phyloP scores from a whole-genome alignment of 257 asterid species.

The Solanum pennellii region DNA sequence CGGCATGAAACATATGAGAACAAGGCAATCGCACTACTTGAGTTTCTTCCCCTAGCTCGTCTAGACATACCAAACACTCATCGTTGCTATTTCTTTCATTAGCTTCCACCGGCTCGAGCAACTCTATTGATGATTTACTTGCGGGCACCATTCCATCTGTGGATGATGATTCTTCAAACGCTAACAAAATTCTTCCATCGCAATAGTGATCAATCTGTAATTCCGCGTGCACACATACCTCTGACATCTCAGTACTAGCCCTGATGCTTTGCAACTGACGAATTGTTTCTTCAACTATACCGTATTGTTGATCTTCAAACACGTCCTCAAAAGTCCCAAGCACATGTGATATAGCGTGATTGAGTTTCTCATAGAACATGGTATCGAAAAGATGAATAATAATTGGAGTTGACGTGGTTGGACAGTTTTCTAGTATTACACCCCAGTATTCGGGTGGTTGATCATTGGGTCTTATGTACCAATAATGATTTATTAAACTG shows the following conservation, averaged over 20 bases:
- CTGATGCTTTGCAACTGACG: neutral
- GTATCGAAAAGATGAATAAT: neutral
- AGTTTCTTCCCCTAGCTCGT: neutral
- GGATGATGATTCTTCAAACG: neutral
- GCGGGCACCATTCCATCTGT: neutral
- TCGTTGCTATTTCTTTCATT: neutral
- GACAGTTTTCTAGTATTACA: too few relatives aligned
- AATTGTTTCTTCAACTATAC: neutral
- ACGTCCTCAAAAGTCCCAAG: neutral
- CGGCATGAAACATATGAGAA: constrained; percentile 2
- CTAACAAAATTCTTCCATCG: neutral
- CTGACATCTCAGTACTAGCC: neutral
- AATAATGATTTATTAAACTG: neutral
- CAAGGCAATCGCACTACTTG: neutral
- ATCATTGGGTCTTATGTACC: neutral
- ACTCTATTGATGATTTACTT: neutral
- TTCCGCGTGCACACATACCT: neutral
- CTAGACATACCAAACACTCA: neutral
- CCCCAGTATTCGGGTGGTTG: too few relatives aligned
- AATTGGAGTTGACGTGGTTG: neutral
- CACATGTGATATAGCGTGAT: neutral
- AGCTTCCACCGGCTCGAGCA: neutral
- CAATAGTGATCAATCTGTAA: neutral
- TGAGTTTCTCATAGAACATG: neutral
- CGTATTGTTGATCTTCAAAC: neutral